Base-by-base conservation (phyloP, 2,329 filamentous ascomycete genomes). In the Helminthosporium solani region DNA sequence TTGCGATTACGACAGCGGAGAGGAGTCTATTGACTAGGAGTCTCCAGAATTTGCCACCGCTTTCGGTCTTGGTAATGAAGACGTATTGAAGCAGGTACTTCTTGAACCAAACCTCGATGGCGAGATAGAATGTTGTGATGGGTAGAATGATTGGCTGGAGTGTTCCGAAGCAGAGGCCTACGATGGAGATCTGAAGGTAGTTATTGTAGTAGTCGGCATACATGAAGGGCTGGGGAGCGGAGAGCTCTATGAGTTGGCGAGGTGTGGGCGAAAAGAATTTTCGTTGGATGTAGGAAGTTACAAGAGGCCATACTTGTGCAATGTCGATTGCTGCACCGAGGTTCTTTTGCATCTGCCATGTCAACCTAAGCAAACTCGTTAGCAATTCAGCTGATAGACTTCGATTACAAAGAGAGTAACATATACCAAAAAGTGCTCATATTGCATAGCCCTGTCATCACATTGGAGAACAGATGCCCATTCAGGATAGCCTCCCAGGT, bases 161-260 rank as follows among this genome's bases (percentile, higher is more conserved):
- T 2, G 84, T 84, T 1, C 86, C 84, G 64, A 92, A 96, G 58
- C 84, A 89, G 11, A 97, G 77, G 0, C 89, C 87, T 19, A 96
- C 87, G 0, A 91, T 96, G 18, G 86, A 77, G 70, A 97, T 96
- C 73, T 88, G 97, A 23, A 97, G 78, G 69, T 96, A 96, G 69
- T 95, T 96, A 72, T 96, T 97, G 79, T 96, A 97, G 72, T 97
- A 96, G 57, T 85, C 90, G 47, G 92, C 90, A 63, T 96, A 97
- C 54, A 96, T 90, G 67, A 99, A 96, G 0, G 88, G 78, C 8
- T 88, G 90, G 0, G 94, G 94, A 1, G 94, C 92, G 1, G 90
- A 95, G 63, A 95, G 82, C 70, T 96, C 90, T 57, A 97, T 97
- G 59, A 94, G 77, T 68, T 96, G 86, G 56, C 94, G 82, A 7